Percentiles rank a stretch among this genome's conserved stretches.
Conservation (phyloP, 192 early-diverging fungal species). For the Pilaira anomala region DNA sequence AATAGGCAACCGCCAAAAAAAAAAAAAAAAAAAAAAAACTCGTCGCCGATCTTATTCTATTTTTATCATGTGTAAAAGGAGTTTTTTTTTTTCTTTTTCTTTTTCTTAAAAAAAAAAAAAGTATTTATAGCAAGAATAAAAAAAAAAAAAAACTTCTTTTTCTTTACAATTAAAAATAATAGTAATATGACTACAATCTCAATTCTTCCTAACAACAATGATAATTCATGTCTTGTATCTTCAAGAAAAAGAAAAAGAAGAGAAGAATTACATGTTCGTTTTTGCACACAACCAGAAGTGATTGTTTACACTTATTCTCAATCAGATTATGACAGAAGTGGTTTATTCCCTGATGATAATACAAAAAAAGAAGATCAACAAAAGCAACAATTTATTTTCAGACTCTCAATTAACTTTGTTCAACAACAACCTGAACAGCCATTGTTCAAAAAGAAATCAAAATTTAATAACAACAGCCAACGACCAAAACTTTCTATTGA, state of each 20-base stretch:
- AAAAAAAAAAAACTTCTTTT: no score
- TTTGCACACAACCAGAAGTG: constrained; percentile 19
- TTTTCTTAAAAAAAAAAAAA: constrained; percentile 6
- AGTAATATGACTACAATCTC: constrained; percentile 2
- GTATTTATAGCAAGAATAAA: not conserved
- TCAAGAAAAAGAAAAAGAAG: constrained; percentile 12
- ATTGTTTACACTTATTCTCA: constrained; percentile 23
- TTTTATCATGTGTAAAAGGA: constrained; percentile 12
- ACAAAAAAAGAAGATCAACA: not conserved
- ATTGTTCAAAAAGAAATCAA: constrained; percentile 10
- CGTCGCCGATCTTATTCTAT: not conserved
- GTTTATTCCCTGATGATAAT: constrained; percentile 19
- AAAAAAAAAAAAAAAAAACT: no score
- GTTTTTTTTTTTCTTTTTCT: not conserved
- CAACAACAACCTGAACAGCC: not conserved
- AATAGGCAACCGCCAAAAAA: constrained; percentile 4
- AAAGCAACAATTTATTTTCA: constrained; percentile 7
- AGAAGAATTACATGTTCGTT: constrained; percentile 12
- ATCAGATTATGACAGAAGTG: constrained; percentile 30
- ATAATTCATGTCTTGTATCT: not conserved
- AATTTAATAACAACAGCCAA: not conserved
- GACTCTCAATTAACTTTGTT: constrained; percentile 16
- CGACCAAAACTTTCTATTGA: constrained; percentile 26
- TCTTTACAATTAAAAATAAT: not conserved
- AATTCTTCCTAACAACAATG: not conserved